Base-by-base conservation (phyloP, 257 asterid genomes). In the Paulownia fortunei region DNA sequence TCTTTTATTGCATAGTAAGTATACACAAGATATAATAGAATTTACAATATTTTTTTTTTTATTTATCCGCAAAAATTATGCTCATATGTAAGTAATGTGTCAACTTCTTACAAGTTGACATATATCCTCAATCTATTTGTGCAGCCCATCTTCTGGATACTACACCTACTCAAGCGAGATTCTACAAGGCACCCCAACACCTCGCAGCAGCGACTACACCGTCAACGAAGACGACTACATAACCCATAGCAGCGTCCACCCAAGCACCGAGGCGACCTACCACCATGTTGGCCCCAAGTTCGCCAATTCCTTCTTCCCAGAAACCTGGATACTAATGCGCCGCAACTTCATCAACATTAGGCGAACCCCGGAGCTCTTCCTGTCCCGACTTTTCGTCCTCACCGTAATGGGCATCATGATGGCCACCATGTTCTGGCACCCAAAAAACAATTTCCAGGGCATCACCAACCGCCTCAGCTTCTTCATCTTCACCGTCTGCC, bases 361-460 rank as follows among this genome's bases (percentile, higher is more conserved):
- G 69, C 92, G 98, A 0, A 93, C 97, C 3, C 98, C 94, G 3
- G 98, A 93, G 83, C 97, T 93, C 52, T 91, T 93, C 83, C 92
- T 90, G 12, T 91, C 96, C 59, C 88, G 97, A 3, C 91, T 93
- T 2, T 58, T 91, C 18, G 98, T 93, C 76, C 90, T 93, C 12
- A 81, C 90, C 1, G 86, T 90, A 18, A 93, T 93, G 98, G 98
- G 94, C 16, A 9, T 91, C 78, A 91, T 93, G 97, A 91, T 93
- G 98, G 97, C 94, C 70, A 93, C 94, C 52, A 86, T 93, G 98
- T 91, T 93, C 79, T 80, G 79, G 86, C 78, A 82, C 49, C 98
- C 98, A 0, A 27, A 73, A n/a, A 21, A 79, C 23, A 30, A 44
- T 52, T 37, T 61, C 46, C 97, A 90, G 26, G 98, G 97, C 13